Percentiles rank a stretch among this genome's conserved stretches.
Conservation (phyloP, 257 asterid species). For the Nicotiana obtusifolia region DNA sequence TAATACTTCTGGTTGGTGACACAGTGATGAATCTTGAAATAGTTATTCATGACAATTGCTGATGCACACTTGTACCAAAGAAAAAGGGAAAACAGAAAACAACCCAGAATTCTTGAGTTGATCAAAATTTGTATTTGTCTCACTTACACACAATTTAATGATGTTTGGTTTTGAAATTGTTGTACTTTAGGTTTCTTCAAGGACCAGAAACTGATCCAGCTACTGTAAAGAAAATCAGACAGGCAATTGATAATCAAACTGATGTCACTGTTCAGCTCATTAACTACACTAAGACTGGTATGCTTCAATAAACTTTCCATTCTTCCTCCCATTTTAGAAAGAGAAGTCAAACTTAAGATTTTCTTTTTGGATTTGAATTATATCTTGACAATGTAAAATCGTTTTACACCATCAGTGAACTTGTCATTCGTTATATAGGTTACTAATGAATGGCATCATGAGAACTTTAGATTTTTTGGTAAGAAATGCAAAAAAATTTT, state of each 20-base stretch:
- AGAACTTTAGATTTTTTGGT: neutral
- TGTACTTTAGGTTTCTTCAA: constrained; percentile 69
- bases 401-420: too few species aligned
- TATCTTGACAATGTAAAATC: too few species aligned
- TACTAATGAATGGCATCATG: neutral
- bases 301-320: neutral
- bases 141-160: too few species aligned
- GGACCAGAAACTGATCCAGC: constrained; percentile 98
- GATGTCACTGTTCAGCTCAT: constrained; percentile 98
- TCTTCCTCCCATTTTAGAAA: neutral
- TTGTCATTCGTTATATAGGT: too few species aligned
- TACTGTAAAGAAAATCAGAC: constrained; percentile 79
- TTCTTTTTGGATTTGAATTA: neutral
- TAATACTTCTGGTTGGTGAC: neutral
- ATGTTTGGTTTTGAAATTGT: neutral
- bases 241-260: constrained; percentile 83
- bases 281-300: constrained; percentile 96
- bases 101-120: neutral
- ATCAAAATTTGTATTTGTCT: neutral
- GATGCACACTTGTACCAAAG: neutral
- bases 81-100: neutral
- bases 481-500: neutral
- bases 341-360: neutral
- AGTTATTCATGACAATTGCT: neutral
- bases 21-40: neutral